A percentile compares a stretch with the other conserved stretches of the same genome.
Evolutionary conservation across 2,329 filamentous ascomycete genomes (phyloP).

Genomic region (Didymella lethalis): DNA sequence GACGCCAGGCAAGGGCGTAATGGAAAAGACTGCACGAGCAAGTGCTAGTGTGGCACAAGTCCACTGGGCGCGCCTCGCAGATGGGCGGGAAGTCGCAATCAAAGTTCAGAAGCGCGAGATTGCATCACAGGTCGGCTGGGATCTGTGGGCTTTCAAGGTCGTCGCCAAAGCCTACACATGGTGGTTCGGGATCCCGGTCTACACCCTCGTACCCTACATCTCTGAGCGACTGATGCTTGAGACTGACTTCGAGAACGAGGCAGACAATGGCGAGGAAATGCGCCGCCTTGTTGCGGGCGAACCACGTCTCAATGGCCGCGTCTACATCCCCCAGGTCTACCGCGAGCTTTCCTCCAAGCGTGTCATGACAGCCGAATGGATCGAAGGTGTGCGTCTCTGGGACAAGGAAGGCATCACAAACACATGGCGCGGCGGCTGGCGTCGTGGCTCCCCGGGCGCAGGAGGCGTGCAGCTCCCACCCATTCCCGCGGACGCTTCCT

Average conservation of each 20-base stretch:
- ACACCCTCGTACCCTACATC: conserved; percentile 90
- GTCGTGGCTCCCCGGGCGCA: conserved; percentile 79
- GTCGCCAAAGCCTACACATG: conserved; percentile 83
- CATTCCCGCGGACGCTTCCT: conserved; percentile 45
- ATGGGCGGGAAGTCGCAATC: conserved; percentile 90
- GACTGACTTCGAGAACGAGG: conserved; percentile 94
- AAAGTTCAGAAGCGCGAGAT: conserved; percentile 98
- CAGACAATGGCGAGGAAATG: conserved; percentile 87
- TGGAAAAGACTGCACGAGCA: conserved; percentile 75
- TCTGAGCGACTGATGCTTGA: conserved; percentile 90
- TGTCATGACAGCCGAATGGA: conserved; percentile 96
- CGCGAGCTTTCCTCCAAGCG: conserved; percentile 81
- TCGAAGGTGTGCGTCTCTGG: conserved; percentile 92
- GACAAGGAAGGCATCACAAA: conserved; percentile 83
- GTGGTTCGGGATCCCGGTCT: conserved; percentile 93
- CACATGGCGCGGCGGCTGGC: conserved; percentile 79
- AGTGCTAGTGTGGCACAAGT: conserved; percentile 96
- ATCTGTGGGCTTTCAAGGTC: conserved; percentile 94
- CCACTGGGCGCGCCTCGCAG: conserved; percentile 86
- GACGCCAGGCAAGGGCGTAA: conserved; percentile 64
- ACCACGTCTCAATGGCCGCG: conserved; percentile 75
- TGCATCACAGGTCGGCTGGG: conserved; percentile 87
- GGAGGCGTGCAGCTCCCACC: conserved; percentile 69
- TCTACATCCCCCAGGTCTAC: conserved; percentile 89
- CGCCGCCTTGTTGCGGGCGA: conserved; percentile 76